Evolutionary conservation across 257 asterid species (phyloP), one percentile per base, ranked within the genome.

Genomic region (Solanum ossicruentum): DNA sequence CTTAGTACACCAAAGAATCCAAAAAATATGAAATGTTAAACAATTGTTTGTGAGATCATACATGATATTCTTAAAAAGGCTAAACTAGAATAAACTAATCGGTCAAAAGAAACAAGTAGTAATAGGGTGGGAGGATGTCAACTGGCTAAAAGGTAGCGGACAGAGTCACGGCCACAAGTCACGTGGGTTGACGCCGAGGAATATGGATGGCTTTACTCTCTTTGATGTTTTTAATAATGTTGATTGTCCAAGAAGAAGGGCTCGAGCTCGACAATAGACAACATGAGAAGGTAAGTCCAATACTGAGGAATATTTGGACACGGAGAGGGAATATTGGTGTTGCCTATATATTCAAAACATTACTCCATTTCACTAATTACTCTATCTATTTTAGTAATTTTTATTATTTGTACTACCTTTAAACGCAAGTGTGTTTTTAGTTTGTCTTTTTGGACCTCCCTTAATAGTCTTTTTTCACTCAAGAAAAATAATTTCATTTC

Each of bases 241-340:
- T 84, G 71, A 83, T 87, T 86, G 17, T 55, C 65, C 63, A 51
- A 77, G 12, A 87, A 84, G 88, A 49, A 81, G 85, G 90, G 90
- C 86, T 87, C 79, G 82, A 85, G 90, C 84, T 86, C 82, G 82
- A 86, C 84, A 60, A 84, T 58, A 83, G 84, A 23, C 81, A 72
- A 39, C 82, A 66, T 66, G 58, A 54, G 86, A 49, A 72, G 43
- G 57, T 21, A 82, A 81, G 81, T 89, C 84, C 87, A 88, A 84
- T 67, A 83, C 13, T 84, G 85, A 71, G 86, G 94, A 92, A 91
- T 92, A 92, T 82, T 89, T 89, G 88, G 93, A 93, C 97, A 91
- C 89, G 95, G 92, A 87, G 95, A 91, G 94, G 92, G 95, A 93
- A 92, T 94, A 93, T 89, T 89, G 94, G 93, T 90, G 92, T 85